Evolutionary conservation across 768 basidiomycete species (phyloP), one percentile per base, ranked within the genome.

Genomic region (Podaxis pistillaris): DNA sequence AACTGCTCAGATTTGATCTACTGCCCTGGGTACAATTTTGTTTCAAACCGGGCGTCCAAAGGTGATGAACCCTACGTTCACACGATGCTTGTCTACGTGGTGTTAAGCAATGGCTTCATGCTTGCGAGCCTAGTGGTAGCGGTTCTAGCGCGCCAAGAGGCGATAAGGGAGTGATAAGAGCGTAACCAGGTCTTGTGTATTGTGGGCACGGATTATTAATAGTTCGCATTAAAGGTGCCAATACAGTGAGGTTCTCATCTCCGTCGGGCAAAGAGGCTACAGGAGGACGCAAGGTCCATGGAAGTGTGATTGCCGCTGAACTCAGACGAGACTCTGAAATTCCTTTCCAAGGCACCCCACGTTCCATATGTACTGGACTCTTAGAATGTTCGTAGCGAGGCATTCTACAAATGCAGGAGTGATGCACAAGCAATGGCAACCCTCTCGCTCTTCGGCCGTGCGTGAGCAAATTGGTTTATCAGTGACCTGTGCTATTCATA

Each of bases 101-200:
- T 56, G 54, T 40, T 30, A 38, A 28, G 54, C 22, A 40, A 24
- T n/a, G 38, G 37, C 36, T 40, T 37, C 37, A 47, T 49, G 1
- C 15, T 49, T 47, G 19, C 15, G 44, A 50, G 57, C 47, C 46
- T 19, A 17, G 15, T 49, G n/a, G n/a, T 8, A 4, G 17, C 7
- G 36, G 22, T 36, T 58, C 47, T 36, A 50, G 47, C 46, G 36
- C 22, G 57, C 57, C 57, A 47, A 58, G 47, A 49, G n/a, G 33
- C 28, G 46, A 46, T 33, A 22, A 58, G 56, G 44, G 44, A 57
- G 47, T 36, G 57, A 58, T 58, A 50, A 58, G 36, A 22, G 38
- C 54, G 11, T 5, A 38, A 1, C 36, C 38, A 17, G 19, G n/a
- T 30, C 3, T 38, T 56, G 15, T 41, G 22, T 56, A 24, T 19